Conservation (phyloP, 2,329 filamentous ascomycete species). For the Colletotrichum lini region DNA sequence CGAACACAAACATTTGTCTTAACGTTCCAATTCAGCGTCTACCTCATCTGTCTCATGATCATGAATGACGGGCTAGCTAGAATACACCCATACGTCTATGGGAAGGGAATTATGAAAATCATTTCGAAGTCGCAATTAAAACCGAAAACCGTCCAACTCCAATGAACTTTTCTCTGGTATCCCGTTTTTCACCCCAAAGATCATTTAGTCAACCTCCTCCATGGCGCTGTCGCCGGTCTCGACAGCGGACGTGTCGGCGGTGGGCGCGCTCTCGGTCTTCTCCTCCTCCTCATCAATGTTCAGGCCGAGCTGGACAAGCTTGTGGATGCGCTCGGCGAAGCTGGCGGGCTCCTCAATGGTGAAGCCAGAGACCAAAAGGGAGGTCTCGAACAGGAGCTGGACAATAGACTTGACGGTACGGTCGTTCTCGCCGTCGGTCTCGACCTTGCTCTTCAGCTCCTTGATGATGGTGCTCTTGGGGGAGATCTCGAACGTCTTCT, state of each 20-base stretch:
- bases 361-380: slow-evolving; percentile 98
- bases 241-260: slow-evolving; percentile 71
- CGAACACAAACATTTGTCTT: slow-evolving; percentile 5
- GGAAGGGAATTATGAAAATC: slow-evolving; percentile 53
- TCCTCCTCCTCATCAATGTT: slow-evolving; percentile 97
- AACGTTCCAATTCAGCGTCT: slow-evolving; percentile 51
- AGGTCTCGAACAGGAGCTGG: slow-evolving; percentile 98
- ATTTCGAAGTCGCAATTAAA: slow-evolving; percentile 42
- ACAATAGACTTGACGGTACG: slow-evolving; percentile 99
- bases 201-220: slow-evolving; percentile 97
- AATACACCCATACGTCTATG: slow-evolving; percentile 54
- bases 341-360: slow-evolving; percentile 98
- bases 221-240: slow-evolving; percentile 92
- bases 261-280: slow-evolving; percentile 71
- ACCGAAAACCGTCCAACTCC: slow-evolving; percentile 59
- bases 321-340: slow-evolving; percentile 99
- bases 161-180: slow-evolving; percentile 52
- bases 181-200: slow-evolving; percentile 49
- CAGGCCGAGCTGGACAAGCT: slow-evolving; percentile 96
- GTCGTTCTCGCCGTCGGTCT: slow-evolving; percentile 97
- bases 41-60: slow-evolving; percentile 59
- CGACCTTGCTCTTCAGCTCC: slow-evolving; percentile 99
- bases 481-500: slow-evolving; percentile 99
- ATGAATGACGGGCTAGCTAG: slow-evolving; percentile 57
- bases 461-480: slow-evolving; percentile 97